Evolutionary conservation across 176 grass and related monocot species (phyloP).

Genomic region (Ananas comosus): DNA sequence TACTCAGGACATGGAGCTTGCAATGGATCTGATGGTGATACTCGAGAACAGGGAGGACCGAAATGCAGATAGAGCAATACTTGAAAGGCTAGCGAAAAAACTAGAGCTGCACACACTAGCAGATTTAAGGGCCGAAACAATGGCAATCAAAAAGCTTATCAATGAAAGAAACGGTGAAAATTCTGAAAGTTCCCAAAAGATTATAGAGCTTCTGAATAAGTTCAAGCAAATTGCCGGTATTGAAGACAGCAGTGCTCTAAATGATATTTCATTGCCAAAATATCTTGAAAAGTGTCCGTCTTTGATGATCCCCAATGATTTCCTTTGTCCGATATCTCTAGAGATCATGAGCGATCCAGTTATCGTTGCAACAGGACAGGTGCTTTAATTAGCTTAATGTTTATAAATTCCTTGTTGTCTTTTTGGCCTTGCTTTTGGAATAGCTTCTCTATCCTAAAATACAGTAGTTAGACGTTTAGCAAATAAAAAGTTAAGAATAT

Average conservation of each 20-base stretch:
- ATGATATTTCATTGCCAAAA: constrained; percentile 52
- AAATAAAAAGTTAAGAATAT: no score
- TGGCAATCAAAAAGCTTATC: constrained; percentile 62
- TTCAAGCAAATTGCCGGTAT: constrained; percentile 50
- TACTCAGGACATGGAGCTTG: constrained; percentile 63
- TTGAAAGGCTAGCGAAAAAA: constrained; percentile 59
- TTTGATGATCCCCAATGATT: constrained; percentile 55
- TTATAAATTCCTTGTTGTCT: not conserved
- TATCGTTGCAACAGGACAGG: constrained; percentile 45
- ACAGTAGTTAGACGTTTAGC: no score
- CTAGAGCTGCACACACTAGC: constrained; percentile 47
- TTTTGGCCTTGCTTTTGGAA: no score
- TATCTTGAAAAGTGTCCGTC: constrained; percentile 72
- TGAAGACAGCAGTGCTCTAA: constrained; percentile 41
- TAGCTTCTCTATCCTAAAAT: no score
- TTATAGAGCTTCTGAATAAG: constrained; percentile 42
- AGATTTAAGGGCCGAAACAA: constrained; percentile 56
- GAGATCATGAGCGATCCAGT: constrained; percentile 73
- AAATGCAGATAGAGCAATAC: constrained; percentile 46
- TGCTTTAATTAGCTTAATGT: not conserved
- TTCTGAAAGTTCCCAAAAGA: constrained; percentile 35
- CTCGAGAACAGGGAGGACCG: constrained; percentile 40
- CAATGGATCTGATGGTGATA: constrained; percentile 70
- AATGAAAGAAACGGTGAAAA: constrained; percentile 46
- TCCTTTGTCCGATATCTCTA: constrained; percentile 61